phyloP scores from a whole-genome alignment of 176 grass and related monocot genomes.

The Aegilops umbellulata region DNA sequence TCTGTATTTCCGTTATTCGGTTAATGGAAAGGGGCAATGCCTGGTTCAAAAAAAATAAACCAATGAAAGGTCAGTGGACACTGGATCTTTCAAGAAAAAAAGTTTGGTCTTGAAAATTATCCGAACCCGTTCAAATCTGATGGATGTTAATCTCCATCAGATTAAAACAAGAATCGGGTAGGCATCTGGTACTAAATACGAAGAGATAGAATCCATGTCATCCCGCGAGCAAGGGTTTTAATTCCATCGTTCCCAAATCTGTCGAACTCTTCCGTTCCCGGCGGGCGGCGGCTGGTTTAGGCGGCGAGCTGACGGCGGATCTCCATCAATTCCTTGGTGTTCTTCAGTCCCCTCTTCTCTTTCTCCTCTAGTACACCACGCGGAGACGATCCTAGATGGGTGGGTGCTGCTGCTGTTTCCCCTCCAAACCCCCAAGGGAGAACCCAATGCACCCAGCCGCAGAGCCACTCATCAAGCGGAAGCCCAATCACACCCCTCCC shows the following conservation, averaged over 20 bases:
- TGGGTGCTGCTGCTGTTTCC: conserved; percentile 36
- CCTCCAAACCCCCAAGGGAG: conserved; percentile 28
- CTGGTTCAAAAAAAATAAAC: too few relatives aligned
- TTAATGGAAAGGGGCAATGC: too few relatives aligned
- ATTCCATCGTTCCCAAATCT: not conserved
- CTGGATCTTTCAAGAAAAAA: not conserved
- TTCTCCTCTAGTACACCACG: not conserved
- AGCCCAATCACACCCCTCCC: not conserved
- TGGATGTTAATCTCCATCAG: not conserved
- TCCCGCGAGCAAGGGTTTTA: not conserved
- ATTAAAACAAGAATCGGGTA: not conserved
- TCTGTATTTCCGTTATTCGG: too few relatives aligned
- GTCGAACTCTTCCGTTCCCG: not conserved
- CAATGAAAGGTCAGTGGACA: too few relatives aligned
- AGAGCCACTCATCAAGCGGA: not conserved
- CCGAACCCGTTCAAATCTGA: not conserved
- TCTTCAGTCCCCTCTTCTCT: not conserved
- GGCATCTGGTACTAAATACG: not conserved
- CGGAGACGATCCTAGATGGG: conserved; percentile 33
- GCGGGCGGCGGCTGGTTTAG: not conserved
- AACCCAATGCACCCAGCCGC: conserved; percentile 19
- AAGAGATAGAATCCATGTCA: not conserved
- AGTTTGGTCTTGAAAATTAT: not conserved
- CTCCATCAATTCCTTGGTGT: not conserved
- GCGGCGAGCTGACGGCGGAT: not conserved